A percentile compares a stretch with the other conserved stretches of the same genome.
Evolutionary conservation across 345 rosid genomes (phyloP).

Genomic region (Garcia nutans): DNA sequence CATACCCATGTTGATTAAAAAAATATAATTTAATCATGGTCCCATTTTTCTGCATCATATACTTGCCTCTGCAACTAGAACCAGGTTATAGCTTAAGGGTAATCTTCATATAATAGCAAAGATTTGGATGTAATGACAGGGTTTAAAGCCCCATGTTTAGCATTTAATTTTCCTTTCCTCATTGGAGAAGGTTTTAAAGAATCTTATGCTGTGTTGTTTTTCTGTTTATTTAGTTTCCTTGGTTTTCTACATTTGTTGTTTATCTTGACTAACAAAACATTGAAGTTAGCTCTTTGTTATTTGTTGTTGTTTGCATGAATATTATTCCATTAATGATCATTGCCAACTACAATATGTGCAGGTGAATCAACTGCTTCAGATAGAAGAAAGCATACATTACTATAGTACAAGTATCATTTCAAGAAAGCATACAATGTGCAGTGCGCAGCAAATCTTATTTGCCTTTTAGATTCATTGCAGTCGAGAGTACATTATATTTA

Average conservation of each 20-base stretch:
- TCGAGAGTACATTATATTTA: neutral
- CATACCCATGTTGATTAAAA: too few relatives aligned
- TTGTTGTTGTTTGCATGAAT: neutral
- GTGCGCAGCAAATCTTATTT: slow-evolving; percentile 6
- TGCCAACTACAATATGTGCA: slow-evolving; percentile 17
- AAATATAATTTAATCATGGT: too few relatives aligned
- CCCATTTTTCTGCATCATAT: too few relatives aligned
- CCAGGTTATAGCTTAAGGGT: too few relatives aligned
- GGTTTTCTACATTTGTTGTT: neutral
- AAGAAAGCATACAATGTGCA: slow-evolving; percentile 8
- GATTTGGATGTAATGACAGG: too few relatives aligned
- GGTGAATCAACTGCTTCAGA: slow-evolving; percentile 16
- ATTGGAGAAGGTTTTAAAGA: neutral
- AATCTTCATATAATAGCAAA: too few relatives aligned
- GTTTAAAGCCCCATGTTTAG: neutral
- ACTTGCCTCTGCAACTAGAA: too few relatives aligned
- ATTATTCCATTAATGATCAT: neutral
- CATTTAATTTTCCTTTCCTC: neutral
- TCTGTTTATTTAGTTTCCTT: too few relatives aligned
- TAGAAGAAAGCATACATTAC: neutral
- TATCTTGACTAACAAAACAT: neutral
- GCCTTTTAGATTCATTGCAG: neutral
- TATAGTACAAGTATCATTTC: neutral
- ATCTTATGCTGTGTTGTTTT: neutral
- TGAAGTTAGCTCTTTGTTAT: too few relatives aligned